Conservation (phyloP, 2,329 filamentous ascomycete species). For the Fusarium bactridioides region DNA sequence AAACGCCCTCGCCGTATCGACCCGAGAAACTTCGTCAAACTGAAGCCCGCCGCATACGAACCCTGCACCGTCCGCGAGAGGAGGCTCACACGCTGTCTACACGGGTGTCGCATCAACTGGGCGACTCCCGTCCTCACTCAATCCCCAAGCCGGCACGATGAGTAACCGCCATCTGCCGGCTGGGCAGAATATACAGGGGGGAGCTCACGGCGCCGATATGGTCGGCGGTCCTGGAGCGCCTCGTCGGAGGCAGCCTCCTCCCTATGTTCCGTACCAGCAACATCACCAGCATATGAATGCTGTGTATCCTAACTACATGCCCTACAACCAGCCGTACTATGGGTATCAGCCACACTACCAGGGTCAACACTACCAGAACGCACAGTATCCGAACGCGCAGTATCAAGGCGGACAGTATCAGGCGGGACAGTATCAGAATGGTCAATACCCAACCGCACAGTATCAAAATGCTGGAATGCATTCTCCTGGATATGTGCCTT, state of each 20-base stretch:
- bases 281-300: slow-evolving; percentile 53
- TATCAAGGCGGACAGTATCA: slow-evolving; percentile 34
- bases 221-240: slow-evolving; percentile 48
- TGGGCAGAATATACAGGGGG: slow-evolving; percentile 70
- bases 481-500: slow-evolving; percentile 53
- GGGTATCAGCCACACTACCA: slow-evolving; percentile 66
- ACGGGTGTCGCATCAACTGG: slow-evolving; percentile 46
- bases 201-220: slow-evolving; percentile 48
- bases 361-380: slow-evolving; percentile 40
- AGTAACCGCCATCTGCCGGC: slow-evolving; percentile 79
- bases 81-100: slow-evolving; percentile 33
- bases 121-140: slow-evolving; percentile 46
- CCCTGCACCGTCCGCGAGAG: slow-evolving; percentile 18
- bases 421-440: slow-evolving; percentile 53
- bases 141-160: slow-evolving; percentile 76
- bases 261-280: slow-evolving; percentile 43
- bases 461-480: slow-evolving; percentile 49
- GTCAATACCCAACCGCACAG: slow-evolving; percentile 41
- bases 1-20: slow-evolving; percentile 2
- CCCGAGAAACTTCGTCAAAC: slow-evolving; percentile 31
- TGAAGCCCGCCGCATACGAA: slow-evolving; percentile 27
- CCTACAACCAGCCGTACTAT: slow-evolving; percentile 59
- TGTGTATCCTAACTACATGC: slow-evolving; percentile 62
- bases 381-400: slow-evolving; percentile 38
- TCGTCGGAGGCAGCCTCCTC: slow-evolving; percentile 49